Percentiles rank a stretch among this genome's conserved stretches.
These are phyloP conservation scores for Neospermospora avenae DNA, from an alignment of 2,329 filamentous ascomycete species.

Conservation along the genomic window DNA sequence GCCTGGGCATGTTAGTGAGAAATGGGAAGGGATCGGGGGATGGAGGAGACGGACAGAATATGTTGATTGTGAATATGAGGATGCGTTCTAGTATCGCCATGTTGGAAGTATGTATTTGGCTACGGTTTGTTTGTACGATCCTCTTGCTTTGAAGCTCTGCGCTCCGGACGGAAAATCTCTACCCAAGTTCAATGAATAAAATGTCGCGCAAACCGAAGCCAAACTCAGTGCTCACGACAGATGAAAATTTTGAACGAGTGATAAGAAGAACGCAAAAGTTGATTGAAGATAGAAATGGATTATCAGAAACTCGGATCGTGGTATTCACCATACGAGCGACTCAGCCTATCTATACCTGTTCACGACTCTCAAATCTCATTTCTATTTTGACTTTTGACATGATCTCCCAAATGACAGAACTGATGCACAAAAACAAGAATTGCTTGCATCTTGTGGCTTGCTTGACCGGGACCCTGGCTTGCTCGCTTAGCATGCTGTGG, in stretches of 20 bases:
- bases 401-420: slow-evolving; percentile 15
- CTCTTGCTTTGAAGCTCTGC: not conserved
- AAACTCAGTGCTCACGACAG: no score
- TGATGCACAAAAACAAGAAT: slow-evolving; percentile 17
- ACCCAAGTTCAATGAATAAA: no score
- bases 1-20: not conserved
- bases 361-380: not conserved
- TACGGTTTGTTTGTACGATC: not conserved
- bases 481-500: not conserved
- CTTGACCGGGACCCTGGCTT: not conserved
- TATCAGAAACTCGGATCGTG: no score
- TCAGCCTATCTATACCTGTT: no score
- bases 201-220: no score
- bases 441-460: slow-evolving; percentile 3
- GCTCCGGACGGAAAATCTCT: not conserved
- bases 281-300: no score
- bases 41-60: slow-evolving; percentile 21
- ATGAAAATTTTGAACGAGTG: no score
- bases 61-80: slow-evolving; percentile 23
- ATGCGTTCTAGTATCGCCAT: slow-evolving; percentile 19
- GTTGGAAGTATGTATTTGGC: not conserved
- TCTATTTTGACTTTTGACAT: not conserved
- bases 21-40: not conserved
- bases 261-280: no score
- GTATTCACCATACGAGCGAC: no score